Base-by-base conservation (phyloP, 495 filamentous ascomycete species). In the Platismatia glauca region DNA sequence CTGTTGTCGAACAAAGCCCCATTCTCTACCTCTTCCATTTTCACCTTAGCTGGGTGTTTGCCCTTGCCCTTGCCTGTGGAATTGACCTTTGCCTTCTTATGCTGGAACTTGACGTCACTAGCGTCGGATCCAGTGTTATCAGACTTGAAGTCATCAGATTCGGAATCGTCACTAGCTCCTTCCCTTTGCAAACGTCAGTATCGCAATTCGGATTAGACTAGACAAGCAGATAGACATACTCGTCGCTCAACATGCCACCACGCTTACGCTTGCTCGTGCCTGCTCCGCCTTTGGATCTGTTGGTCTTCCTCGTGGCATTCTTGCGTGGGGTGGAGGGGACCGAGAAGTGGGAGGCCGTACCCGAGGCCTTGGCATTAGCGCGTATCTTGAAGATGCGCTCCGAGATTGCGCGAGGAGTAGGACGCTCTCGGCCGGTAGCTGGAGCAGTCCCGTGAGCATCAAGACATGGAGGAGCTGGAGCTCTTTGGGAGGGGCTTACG, bases 351-450 rank as follows among this genome's bases (percentile, higher is more conserved):
- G 3, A 22, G 2, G 55, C 12, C 1, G 50, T 34, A 20, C 67
- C 63, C 29, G n/a, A 53, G 7, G 64, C 20, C 24, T 68, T 69
- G 35, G 68, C 68, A 0, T 61, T 59, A 8, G 71, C 62, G 43
- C 77, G 76, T 59, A 82, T 78, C 16, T 69, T 74, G n/a, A 69
- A 62, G 0, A 82, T 71, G 8, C 76, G 77, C 61, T 81, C 79
- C 12, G 69, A 72, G 59, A 82, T 79, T n/a, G 79, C 79, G 33
- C 79, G 76, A 0, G 76, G 65, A 33, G 79, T 81, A 1, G 78
- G 78, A 9, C 64, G 67, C 11, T 73, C 66, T 16, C 69, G 27
- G 4, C 68, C 55, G 43, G 24, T 46, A 52, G 71, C 71, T 75
- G 64, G 41, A 20, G n/a, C 16, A 16, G 4, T 7, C 3, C 29